Percentiles rank a stretch among this genome's conserved stretches.
Conservation (phyloP, 2,329 filamentous ascomycete species). For the Rhexocercosporidium sp. region DNA sequence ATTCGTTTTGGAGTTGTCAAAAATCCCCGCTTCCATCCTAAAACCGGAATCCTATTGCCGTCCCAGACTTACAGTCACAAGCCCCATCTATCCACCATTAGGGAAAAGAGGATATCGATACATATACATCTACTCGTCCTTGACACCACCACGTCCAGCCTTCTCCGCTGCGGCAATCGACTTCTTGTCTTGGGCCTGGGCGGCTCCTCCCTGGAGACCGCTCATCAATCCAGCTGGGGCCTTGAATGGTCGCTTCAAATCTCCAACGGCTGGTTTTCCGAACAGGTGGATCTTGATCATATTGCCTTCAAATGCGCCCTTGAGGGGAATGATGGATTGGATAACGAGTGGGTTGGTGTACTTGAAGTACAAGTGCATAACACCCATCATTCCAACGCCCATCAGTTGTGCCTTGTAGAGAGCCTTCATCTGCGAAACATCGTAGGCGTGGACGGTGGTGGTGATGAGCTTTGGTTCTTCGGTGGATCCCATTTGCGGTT, state of each 20-base stretch:
- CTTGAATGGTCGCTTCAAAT: constrained; percentile 97
- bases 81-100: not conserved
- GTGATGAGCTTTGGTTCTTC: constrained; percentile 97
- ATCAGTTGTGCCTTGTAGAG: constrained; percentile 91
- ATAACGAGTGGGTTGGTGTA: constrained; percentile 99
- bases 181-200: constrained; percentile 86
- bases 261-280: constrained; percentile 83
- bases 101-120: not conserved
- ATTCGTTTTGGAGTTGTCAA: not conserved
- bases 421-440: constrained; percentile 81
- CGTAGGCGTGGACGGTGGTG: constrained; percentile 95
- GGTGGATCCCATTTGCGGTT: constrained; percentile 86
- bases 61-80: constrained; percentile 2
- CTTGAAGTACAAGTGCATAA: constrained; percentile 99
- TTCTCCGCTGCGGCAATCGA: constrained; percentile 81
- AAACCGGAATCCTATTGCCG: not conserved
- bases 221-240: constrained; percentile 80
- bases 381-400: constrained; percentile 96
- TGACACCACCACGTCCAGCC: constrained; percentile 71
- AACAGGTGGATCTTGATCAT: constrained; percentile 94
- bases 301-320: constrained; percentile 94
- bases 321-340: constrained; percentile 97
- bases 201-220: constrained; percentile 69
- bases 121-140: constrained; percentile 63
- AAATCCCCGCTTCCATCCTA: not conserved